A percentile compares a stretch with the other conserved stretches of the same genome.
These are phyloP conservation scores for Lactarius quietus DNA, from an alignment of 768 basidiomycete genomes.

Conservation along the genomic window DNA sequence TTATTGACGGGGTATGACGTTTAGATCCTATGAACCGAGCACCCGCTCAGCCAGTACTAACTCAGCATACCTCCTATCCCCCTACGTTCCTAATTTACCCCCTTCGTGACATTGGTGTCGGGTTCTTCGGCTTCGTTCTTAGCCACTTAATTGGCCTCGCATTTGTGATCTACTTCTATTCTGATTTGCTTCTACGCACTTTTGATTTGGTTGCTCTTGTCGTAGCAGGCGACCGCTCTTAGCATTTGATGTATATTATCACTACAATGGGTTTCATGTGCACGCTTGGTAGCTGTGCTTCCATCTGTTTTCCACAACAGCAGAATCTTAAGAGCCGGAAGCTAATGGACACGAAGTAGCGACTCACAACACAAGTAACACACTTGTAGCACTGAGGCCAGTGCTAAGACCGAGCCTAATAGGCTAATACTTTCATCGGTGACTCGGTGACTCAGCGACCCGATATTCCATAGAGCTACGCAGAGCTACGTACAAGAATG, in stretches of 20 bases:
- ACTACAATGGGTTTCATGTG: conserved; percentile 19
- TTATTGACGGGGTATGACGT: not conserved
- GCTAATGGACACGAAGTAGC: not conserved
- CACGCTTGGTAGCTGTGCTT: conserved; percentile 16
- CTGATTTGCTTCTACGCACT: conserved; percentile 11
- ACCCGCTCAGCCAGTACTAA: not conserved
- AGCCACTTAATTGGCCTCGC: conserved; percentile 12
- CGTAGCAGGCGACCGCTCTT: conserved; percentile 16
- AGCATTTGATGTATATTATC: conserved; percentile 27
- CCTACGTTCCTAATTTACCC: conserved; percentile 3
- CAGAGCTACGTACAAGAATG: too few species aligned
- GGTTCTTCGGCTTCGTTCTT: conserved; percentile 3
- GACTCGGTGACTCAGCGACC: not conserved
- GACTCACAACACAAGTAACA: not conserved
- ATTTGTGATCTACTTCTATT: conserved; percentile 16
- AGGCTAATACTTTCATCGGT: too few species aligned
- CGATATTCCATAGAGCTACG: too few species aligned
- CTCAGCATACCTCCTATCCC: not conserved
- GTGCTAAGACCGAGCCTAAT: too few species aligned
- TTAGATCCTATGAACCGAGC: not conserved
- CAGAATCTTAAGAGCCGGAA: not conserved
- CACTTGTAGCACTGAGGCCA: too few species aligned
- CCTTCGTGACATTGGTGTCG: conserved; percentile 2
- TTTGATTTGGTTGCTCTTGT: conserved; percentile 15
- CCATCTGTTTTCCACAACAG: conserved; percentile 1